Evolutionary conservation across 106 monocot species (phyloP), one percentile per base, ranked within the genome.

Genomic region (Apostasia ramifera): DNA sequence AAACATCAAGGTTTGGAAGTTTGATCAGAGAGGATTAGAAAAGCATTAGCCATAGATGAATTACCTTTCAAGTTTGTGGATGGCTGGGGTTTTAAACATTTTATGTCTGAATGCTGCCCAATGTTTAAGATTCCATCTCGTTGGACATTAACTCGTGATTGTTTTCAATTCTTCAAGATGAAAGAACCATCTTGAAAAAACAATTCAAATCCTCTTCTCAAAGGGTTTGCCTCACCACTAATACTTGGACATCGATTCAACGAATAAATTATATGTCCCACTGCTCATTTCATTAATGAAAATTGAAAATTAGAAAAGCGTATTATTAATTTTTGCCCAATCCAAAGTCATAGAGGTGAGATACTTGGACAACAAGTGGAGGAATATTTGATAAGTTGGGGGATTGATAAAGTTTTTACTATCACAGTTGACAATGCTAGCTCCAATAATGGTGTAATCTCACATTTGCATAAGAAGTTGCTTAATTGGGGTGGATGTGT

Each of bases 291-390:
- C 15, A 54, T 63, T 5, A 53, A 77, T 62, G 37, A n/a, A 51
- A 38, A 63, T 8, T 71, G 51, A 53, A 69, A 55, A 6, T 63
- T 77, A 13, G 41, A 76, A 3, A 52, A 70, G 42, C 60, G 69
- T 57, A 53, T 76, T 9, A 8, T 70, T 9, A 70, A 70, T n/a
- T 76, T 62, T 51, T 61, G 50, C 47, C 60, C 3, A 8, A 68
- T 59, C n/a, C n/a, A n/a, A n/a, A n/a, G n/a, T n/a, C 66, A 75
- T 44, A 75, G 67, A 60, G 75, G 75, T 2, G 58, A 69, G 2
- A 42, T 59, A 0, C 40, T 76, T 59, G 69, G 68, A 4, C 0
- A 59, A 9, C 14, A 0, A 12, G 6, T 69, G 4, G 75, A 76
- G 11, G 3, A 38, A 2, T 76, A 12, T n/a, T 47, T 76, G 66